Evolutionary conservation across 345 rosid species (phyloP).

Genomic region (Brassica carinata): DNA sequence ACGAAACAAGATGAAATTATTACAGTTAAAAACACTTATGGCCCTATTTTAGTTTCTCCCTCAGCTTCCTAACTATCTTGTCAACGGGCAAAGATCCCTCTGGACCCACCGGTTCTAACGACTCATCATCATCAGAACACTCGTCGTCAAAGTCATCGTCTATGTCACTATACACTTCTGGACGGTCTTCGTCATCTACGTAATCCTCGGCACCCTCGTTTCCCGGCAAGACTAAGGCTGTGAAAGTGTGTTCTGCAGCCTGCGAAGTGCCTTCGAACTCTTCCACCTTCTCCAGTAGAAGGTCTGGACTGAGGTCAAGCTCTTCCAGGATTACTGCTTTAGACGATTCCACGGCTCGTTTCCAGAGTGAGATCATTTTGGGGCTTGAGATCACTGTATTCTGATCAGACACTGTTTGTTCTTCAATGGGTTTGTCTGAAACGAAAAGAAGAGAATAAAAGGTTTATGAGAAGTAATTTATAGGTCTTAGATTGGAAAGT

Average conservation of each 20-base stretch:
- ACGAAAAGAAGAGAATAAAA: neutral
- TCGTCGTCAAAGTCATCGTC: slow-evolving; percentile 51
- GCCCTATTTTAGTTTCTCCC: slow-evolving; percentile 29
- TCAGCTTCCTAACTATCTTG: slow-evolving; percentile 51
- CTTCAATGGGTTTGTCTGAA: slow-evolving; percentile 26
- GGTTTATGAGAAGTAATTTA: neutral
- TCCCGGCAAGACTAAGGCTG: slow-evolving; percentile 59
- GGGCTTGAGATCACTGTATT: slow-evolving; percentile 60
- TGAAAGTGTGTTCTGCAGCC: slow-evolving; percentile 71
- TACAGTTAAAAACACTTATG: neutral
- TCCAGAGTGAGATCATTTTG: slow-evolving; percentile 79
- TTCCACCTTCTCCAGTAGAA: slow-evolving; percentile 68
- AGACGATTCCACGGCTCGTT: slow-evolving; percentile 63
- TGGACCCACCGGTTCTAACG: slow-evolving; percentile 38
- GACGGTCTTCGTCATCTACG: slow-evolving; percentile 32
- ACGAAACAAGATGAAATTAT: slow-evolving; percentile 4
- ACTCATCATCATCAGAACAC: slow-evolving; percentile 53
- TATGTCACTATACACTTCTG: slow-evolving; percentile 34
- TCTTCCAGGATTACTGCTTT: slow-evolving; percentile 69
- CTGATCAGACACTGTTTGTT: slow-evolving; percentile 24
- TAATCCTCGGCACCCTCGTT: slow-evolving; percentile 38
- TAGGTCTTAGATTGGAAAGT: neutral
- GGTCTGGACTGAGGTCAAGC: slow-evolving; percentile 62
- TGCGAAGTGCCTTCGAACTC: slow-evolving; percentile 67
- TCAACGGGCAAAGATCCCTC: slow-evolving; percentile 71